Evolutionary conservation across 176 grass and related monocot genomes (phyloP).

Genomic region (Carex myosuroides): DNA sequence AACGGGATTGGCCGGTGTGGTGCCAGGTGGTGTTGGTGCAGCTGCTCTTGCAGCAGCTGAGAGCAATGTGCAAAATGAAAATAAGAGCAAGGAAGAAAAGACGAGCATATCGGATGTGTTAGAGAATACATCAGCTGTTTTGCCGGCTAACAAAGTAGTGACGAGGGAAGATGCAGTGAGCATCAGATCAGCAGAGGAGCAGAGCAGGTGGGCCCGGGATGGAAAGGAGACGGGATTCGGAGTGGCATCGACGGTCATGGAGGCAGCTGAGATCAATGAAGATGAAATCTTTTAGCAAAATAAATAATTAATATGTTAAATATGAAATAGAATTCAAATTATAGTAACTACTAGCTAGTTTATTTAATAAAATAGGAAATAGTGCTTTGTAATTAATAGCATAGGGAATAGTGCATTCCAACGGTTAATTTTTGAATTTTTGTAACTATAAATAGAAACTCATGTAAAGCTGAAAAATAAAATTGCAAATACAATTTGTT

Average conservation of each 20-base stretch:
- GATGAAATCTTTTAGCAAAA: not conserved
- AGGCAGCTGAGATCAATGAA: not conserved
- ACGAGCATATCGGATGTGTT: not conserved
- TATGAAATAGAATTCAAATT: no score
- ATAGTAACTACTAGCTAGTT: no score
- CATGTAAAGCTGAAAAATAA: no score
- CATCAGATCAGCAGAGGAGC: constrained; percentile 1
- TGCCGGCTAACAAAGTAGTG: not conserved
- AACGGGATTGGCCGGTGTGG: not conserved
- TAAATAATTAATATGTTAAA: no score
- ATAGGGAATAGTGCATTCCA: no score
- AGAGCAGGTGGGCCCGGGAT: not conserved
- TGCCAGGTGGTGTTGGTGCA: constrained; percentile 4
- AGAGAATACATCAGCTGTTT: not conserved
- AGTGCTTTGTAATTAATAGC: no score
- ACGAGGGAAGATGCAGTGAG: constrained; percentile 1
- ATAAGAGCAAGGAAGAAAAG: not conserved
- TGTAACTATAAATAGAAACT: no score
- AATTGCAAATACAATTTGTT: no score
- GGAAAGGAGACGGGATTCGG: not conserved
- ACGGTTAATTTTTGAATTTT: no score
- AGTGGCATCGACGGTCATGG: not conserved
- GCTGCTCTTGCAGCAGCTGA: constrained; percentile 7
- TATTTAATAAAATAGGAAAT: no score
- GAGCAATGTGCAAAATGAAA: not conserved